phyloP scores from a whole-genome alignment of 441 rosid genomes.

The Erodium texanum region DNA sequence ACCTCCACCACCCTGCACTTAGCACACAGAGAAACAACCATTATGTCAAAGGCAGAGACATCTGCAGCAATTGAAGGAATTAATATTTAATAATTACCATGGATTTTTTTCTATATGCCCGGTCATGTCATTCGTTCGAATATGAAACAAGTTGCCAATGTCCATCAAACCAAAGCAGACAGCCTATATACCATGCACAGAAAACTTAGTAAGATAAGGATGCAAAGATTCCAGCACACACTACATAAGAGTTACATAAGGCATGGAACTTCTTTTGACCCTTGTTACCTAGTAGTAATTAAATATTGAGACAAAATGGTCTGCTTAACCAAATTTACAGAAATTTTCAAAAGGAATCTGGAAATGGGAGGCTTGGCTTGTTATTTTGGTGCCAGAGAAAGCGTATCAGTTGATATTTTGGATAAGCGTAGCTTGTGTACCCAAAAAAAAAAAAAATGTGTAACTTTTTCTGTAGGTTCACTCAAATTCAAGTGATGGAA shows the following conservation, averaged over 20 bases:
- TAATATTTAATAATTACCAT: slow-evolving; percentile 37
- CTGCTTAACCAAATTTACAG: neutral
- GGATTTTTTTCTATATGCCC: slow-evolving; percentile 45
- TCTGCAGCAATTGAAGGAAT: slow-evolving; percentile 6
- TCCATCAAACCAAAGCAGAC: slow-evolving; percentile 66
- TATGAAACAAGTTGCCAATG: slow-evolving; percentile 43
- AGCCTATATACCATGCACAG: slow-evolving; percentile 39
- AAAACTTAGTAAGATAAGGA: slow-evolving; percentile 15
- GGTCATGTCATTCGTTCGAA: slow-evolving; percentile 32
- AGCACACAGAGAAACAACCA: slow-evolving; percentile 16
- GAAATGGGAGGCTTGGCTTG: neutral
- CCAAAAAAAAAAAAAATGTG: neutral
- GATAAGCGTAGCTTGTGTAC: neutral
- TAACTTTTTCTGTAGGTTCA: neutral
- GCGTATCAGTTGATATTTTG: neutral
- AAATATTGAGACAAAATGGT: neutral
- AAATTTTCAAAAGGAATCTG: neutral
- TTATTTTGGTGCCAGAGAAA: neutral
- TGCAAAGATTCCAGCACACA: slow-evolving; percentile 12
- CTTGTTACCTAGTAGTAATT: neutral
- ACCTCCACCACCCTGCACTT: slow-evolving; percentile 70
- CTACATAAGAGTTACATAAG: neutral
- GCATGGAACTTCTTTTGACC: slow-evolving; percentile 5
- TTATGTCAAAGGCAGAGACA: slow-evolving; percentile 10
- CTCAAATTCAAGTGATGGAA: slow-evolving; percentile 4